Evolutionary conservation across 1,284 basidiomycete species (phyloP), one percentile per base, ranked within the genome.

Genomic region (Irpex lacteus): DNA sequence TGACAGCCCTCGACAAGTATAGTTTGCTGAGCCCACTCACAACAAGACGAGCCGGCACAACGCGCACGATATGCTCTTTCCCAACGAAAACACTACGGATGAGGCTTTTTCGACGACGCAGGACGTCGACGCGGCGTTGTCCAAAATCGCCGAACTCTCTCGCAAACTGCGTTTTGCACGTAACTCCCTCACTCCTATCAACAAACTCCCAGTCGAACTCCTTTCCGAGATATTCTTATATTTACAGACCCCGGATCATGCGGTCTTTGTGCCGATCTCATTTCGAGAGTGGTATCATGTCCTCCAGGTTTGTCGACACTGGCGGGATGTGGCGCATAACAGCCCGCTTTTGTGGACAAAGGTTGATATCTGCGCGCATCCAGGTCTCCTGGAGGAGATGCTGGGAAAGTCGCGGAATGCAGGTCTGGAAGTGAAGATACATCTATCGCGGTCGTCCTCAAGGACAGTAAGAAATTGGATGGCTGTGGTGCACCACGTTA

Each of bases 151-250:
- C 13, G 60, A 66, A 44, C 18, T 38, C 9, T 15, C 40, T 34
- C 65, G 60, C 34, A 26, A 40, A 18, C 62, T 66, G 11, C 62
- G 60, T 13, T 50, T 19, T 19, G 47, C 50, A 5, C 65, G 65
- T 37, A 66, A 66, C 47, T 44, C 62, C 4, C 19, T 66, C 36
- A 34, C 55, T 6, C 62, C 62, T 9, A 34, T 60, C 32, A 59
- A 55, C 11, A 56, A 60, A 18, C 55, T 66, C 18, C 65, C 65
- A 4, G 34, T 59, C 32, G 65, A 66, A 50, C 34, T 66, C n/a
- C 59, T 66, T 15, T 59, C 65, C 4, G 52, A 38, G 26, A 62
- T 66, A 40, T 63, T 66, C 52, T 11, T 59, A 11, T 63, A 26
- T 19, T 34, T 66, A 15, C 49, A 56, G 44, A 49, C 34, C 34